Conservation (phyloP, 306 rosid genomes). For the Medicago truncatula region MtrunA17r5.0-ANR NC_053049.1:1951001-1951500, state of each 20-base stretch:
- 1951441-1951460: conserved; percentile 84
- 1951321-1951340: conserved; percentile 70
- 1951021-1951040: conserved; percentile 79
- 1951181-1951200: conserved; percentile 78
- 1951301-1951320: conserved; percentile 72
- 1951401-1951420: conserved; percentile 70
- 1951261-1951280: conserved; percentile 88
- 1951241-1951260: conserved; percentile 94
- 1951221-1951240: conserved; percentile 70
- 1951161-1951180: conserved; percentile 57
- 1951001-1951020: conserved; percentile 82
- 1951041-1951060: conserved; percentile 72
- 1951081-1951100: conserved; percentile 71
- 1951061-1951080: conserved; percentile 86
- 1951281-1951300: conserved; percentile 83
- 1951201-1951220: conserved; percentile 69
- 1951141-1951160: conserved; percentile 58
- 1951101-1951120: conserved; percentile 81
- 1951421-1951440: conserved; percentile 79
- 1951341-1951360: conserved; percentile 78
- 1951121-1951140: conserved; percentile 73
- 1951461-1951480: conserved; percentile 51
- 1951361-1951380: conserved; percentile 98
- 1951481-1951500: neutral
- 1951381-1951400: conserved; percentile 65